Conservation (phyloP, 2,329 filamentous ascomycete species). For the Rasamsonia emersonii region DNA sequence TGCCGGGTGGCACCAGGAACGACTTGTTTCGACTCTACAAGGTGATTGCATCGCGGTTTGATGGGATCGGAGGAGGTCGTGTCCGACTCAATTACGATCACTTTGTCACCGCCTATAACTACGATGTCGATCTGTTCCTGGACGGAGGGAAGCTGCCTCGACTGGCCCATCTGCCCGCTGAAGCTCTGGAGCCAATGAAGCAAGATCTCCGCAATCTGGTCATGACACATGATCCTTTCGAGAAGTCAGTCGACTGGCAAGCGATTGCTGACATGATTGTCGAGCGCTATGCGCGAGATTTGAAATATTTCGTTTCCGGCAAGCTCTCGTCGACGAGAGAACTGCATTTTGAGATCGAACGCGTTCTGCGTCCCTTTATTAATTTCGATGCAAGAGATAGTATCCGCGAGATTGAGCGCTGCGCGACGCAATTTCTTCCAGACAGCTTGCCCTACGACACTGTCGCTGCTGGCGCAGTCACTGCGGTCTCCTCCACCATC, state of each 20-base stretch:
- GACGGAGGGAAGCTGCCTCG: constrained; percentile 32
- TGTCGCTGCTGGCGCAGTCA: constrained; percentile 21
- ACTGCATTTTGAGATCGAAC: constrained; percentile 21
- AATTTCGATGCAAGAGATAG: constrained; percentile 24
- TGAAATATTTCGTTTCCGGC: constrained; percentile 33
- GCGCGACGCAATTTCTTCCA: constrained; percentile 26
- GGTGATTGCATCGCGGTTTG: constrained; percentile 21
- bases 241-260: constrained; percentile 54
- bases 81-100: constrained; percentile 40
- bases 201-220: constrained; percentile 39
- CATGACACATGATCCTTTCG: constrained; percentile 18
- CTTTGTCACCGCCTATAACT: constrained; percentile 41
- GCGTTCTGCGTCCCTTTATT: constrained; percentile 25
- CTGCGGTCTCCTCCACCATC: constrained; percentile 18
- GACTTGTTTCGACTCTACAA: constrained; percentile 12
- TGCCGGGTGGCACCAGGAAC: neutral
- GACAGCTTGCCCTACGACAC: constrained; percentile 6
- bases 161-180: constrained; percentile 18
- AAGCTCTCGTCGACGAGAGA: constrained; percentile 13
- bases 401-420: constrained; percentile 20
- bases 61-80: constrained; percentile 25
- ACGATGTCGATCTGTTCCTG: constrained; percentile 35
- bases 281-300: constrained; percentile 49
- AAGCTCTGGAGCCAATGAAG: constrained; percentile 30
- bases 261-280: constrained; percentile 57